phyloP scores from a whole-genome alignment of 1,284 basidiomycete species.

The Cutaneotrichosporon mucoides region DNA sequence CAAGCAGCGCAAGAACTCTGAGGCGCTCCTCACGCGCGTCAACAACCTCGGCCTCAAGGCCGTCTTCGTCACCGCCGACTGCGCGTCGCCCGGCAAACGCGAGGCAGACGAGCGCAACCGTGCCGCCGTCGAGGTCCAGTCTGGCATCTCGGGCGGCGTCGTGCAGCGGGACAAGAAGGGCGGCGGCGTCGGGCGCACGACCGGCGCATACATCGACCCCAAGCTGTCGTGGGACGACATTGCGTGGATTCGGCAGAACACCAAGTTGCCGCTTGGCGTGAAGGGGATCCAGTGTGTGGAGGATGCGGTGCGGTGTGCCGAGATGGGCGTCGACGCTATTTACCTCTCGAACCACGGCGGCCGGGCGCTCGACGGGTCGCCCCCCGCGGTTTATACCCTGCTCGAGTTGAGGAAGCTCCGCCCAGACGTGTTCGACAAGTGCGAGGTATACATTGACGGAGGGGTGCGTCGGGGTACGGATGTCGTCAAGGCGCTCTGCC shows the following conservation, averaged over 20 bases:
- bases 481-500: conserved; percentile 52
- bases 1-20: conserved; percentile 43
- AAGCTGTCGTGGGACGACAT: conserved; percentile 47
- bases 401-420: conserved; percentile 48
- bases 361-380: conserved; percentile 42
- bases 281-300: conserved; percentile 51
- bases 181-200: conserved; percentile 47
- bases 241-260: conserved; percentile 44
- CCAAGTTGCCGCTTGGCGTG: conserved; percentile 43
- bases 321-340: conserved; percentile 49
- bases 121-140: conserved; percentile 42
- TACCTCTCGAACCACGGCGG: conserved; percentile 48
- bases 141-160: conserved; percentile 46
- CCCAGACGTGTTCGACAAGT: conserved; percentile 47
- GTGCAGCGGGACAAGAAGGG: conserved; percentile 45
- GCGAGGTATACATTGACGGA: conserved; percentile 51
- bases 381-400: conserved; percentile 49
- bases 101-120: conserved; percentile 49
- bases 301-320: conserved; percentile 48
- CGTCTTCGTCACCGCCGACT: conserved; percentile 50
- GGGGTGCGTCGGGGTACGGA: conserved; percentile 52
- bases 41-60: conserved; percentile 43
- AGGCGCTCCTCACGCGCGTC: conserved; percentile 39
- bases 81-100: conserved; percentile 48
- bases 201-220: conserved; percentile 48